Conservation (phyloP, 2,329 filamentous ascomycete species). For the Penicillium olsonii region DNA sequence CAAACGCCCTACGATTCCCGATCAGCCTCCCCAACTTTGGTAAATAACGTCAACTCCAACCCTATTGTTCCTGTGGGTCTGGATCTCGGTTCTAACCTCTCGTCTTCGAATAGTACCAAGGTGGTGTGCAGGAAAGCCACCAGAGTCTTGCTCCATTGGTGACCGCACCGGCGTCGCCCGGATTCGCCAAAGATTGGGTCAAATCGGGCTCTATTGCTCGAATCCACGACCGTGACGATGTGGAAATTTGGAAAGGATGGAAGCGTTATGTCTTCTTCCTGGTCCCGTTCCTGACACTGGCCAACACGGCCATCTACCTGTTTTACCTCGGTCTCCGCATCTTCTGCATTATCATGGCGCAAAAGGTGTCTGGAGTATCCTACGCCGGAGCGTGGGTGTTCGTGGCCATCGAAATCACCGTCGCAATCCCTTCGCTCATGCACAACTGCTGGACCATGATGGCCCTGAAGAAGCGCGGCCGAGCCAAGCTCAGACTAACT, state of each 20-base stretch:
- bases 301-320: conserved; percentile 38
- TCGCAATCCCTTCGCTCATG: conserved; percentile 57
- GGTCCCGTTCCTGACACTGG: conserved; percentile 38
- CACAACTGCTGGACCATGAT: conserved; percentile 62
- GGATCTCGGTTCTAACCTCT: neutral
- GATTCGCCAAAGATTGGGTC: conserved; percentile 39
- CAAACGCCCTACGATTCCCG: conserved; percentile 29
- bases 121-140: conserved; percentile 32
- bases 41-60: conserved; percentile 11
- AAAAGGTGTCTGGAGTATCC: conserved; percentile 41
- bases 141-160: conserved; percentile 38
- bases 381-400: conserved; percentile 60
- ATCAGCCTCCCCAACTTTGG: conserved; percentile 33
- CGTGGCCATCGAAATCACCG: conserved; percentile 56
- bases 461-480: conserved; percentile 56
- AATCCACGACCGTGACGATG: conserved; percentile 39
- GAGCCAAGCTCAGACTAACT: conserved; percentile 55
- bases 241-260: conserved; percentile 40
- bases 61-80: neutral
- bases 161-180: conserved; percentile 29
- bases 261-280: conserved; percentile 38
- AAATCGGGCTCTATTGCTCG: conserved; percentile 40
- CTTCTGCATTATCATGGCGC: conserved; percentile 55
- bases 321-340: conserved; percentile 56
- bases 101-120: conserved; percentile 19